Conservation (phyloP, 495 filamentous ascomycete genomes). For the Trichoderma orchidacearum region DNA sequence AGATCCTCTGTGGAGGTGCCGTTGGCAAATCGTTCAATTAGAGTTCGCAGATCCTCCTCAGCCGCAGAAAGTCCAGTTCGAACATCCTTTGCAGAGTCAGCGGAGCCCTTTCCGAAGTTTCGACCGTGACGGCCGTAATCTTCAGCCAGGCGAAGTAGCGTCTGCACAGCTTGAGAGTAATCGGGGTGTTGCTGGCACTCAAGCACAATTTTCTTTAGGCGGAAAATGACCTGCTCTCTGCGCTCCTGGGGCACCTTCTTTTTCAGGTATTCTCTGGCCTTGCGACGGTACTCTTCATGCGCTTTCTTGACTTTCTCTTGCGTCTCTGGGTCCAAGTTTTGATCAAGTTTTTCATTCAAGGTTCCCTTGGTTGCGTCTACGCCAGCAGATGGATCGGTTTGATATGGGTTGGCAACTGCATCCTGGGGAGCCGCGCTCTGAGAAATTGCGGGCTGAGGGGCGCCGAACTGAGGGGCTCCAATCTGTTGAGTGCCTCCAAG, state of each 20-base stretch:
- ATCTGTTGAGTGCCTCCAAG: too few species aligned
- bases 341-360: slow-evolving; percentile 37
- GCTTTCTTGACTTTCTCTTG: slow-evolving; percentile 36
- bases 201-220: slow-evolving; percentile 94
- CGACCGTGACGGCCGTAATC: slow-evolving; percentile 69
- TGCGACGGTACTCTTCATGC: slow-evolving; percentile 36
- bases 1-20: slow-evolving; percentile 78
- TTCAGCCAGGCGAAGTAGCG: slow-evolving; percentile 71
- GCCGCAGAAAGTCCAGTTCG: slow-evolving; percentile 51
- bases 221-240: slow-evolving; percentile 82
- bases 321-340: slow-evolving; percentile 48
- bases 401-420: too few species aligned
- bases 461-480: too few species aligned
- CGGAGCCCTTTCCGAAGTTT: slow-evolving; percentile 44
- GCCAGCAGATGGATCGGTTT: slow-evolving; percentile 5
- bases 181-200: slow-evolving; percentile 91
- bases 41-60: slow-evolving; percentile 70
- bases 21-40: slow-evolving; percentile 94
- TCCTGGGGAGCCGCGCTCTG: too few species aligned
- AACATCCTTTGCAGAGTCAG: slow-evolving; percentile 55
- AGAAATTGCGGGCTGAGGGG: too few species aligned
- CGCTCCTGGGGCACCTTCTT: slow-evolving; percentile 87
- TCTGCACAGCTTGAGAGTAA: slow-evolving; percentile 80
- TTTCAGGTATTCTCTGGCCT: slow-evolving; percentile 56
- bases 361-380: slow-evolving; percentile 33